Evolutionary conservation across 1,139 yeast genomes (phyloP).

Genomic region (Zygosaccharomyces sapae): DNA sequence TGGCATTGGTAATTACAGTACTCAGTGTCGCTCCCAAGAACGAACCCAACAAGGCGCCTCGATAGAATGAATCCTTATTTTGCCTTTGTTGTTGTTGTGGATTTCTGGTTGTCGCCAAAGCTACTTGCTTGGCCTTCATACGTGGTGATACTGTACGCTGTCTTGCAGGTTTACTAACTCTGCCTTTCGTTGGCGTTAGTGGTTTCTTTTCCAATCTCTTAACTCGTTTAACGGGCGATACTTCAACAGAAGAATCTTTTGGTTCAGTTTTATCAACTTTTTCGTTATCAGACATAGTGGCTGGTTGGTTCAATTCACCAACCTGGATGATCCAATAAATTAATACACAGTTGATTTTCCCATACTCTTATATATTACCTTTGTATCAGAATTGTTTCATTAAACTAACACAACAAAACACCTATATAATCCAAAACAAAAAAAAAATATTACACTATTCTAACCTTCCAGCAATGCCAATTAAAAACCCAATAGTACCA

Average conservation of each 20-base stretch:
- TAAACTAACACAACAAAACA: not conserved
- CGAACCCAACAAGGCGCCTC: constrained; percentile 30
- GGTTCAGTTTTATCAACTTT: not conserved
- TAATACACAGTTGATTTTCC: too few relatives aligned
- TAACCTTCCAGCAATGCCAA: constrained; percentile 15
- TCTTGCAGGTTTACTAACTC: constrained; percentile 6
- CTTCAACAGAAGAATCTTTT: not conserved
- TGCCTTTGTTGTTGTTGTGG: constrained; percentile 1
- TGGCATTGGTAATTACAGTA: constrained; percentile 20
- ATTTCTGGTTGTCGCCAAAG: not conserved
- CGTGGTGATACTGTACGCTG: not conserved
- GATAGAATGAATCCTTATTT: constrained; percentile 19
- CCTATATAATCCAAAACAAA: not conserved
- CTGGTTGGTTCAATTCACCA: not conserved
- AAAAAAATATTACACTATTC: constrained; percentile 6
- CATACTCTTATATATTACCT: not conserved
- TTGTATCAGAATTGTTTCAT: constrained; percentile 4
- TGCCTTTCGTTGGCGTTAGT: constrained; percentile 3
- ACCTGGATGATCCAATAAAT: too few relatives aligned
- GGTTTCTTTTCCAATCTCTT: not conserved
- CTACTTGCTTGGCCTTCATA: not conserved
- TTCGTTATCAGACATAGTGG: not conserved
- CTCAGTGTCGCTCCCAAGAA: constrained; percentile 32
- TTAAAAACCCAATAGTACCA: constrained; percentile 19
- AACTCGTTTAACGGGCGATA: not conserved